phyloP scores from a whole-genome alignment of 179 eudicot genomes.

The Beta macrorhiza region DNA sequence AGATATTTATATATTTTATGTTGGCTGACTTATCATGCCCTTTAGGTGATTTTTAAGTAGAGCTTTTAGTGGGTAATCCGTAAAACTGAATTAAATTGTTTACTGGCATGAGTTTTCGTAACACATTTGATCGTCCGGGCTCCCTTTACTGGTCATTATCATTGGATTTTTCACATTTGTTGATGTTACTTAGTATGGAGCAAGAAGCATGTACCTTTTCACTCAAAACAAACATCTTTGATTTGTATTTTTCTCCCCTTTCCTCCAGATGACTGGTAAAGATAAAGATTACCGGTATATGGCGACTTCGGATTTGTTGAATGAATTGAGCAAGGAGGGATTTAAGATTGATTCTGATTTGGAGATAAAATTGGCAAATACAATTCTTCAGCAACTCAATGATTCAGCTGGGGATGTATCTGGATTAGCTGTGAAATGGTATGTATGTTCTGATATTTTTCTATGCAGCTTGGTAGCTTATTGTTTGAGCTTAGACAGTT shows the following conservation, averaged over 20 bases:
- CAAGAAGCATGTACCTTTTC: neutral
- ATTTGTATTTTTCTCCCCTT: slow-evolving; percentile 1
- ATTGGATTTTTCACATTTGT: neutral
- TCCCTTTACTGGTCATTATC: neutral
- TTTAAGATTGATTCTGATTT: slow-evolving; percentile 84
- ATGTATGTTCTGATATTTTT: slow-evolving; percentile 19
- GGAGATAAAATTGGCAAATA: slow-evolving; percentile 77
- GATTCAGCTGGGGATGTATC: slow-evolving; percentile 98
- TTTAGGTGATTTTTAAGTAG: neutral
- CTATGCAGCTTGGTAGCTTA: neutral
- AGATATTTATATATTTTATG: too few relatives aligned
- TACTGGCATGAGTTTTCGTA: neutral
- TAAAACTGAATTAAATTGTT: neutral
- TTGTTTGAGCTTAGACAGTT: neutral
- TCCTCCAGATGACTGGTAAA: slow-evolving; percentile 92
- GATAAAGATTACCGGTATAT: slow-evolving; percentile 97
- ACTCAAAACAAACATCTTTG: neutral
- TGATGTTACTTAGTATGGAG: neutral
- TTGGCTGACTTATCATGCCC: too few relatives aligned
- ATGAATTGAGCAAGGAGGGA: slow-evolving; percentile 85
- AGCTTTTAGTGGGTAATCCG: neutral
- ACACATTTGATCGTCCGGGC: neutral
- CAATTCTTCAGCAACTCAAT: slow-evolving; percentile 89
- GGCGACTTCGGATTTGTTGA: slow-evolving; percentile 99
- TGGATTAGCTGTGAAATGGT: slow-evolving; percentile 99